These are phyloP conservation scores for Fomitopsis schrenkii DNA, from an alignment of 1,284 basidiomycete genomes.

Conservation along the genomic window DNA sequence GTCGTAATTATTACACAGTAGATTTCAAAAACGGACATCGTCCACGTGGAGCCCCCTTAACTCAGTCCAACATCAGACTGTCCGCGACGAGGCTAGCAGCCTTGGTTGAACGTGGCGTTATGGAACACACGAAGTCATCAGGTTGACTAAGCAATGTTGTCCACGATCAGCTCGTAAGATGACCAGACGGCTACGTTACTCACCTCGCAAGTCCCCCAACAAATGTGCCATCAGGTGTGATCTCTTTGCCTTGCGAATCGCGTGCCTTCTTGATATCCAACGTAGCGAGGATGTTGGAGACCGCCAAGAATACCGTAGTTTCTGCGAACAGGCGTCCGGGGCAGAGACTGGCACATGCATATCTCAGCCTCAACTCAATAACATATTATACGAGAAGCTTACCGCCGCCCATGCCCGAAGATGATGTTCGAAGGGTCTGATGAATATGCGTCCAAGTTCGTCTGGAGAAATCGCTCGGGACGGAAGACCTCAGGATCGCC, in stretches of 20 bases:
- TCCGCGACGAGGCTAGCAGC: neutral
- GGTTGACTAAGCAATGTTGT: neutral
- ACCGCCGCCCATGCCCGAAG: too few relatives aligned
- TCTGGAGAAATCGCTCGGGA: too few relatives aligned
- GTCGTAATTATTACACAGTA: too few relatives aligned
- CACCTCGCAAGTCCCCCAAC: neutral
- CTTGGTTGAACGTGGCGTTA: neutral
- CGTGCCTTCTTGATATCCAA: neutral
- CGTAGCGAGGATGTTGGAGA: conserved; percentile 1
- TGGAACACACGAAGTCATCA: neutral
- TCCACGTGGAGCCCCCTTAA: too few relatives aligned
- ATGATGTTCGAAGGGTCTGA: too few relatives aligned
- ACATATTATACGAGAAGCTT: too few relatives aligned
- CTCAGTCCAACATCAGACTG: neutral
- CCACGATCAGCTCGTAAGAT: neutral
- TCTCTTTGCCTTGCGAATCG: neutral
- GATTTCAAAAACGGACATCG: too few relatives aligned
- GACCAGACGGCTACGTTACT: neutral
- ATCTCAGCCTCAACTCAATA: too few relatives aligned
- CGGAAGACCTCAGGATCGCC: too few relatives aligned
- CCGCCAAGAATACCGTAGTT: neutral
- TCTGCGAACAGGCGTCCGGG: conserved; percentile 1
- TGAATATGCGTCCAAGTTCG: too few relatives aligned
- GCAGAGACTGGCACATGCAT: neutral
- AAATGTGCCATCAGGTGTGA: neutral